Conservation (phyloP, 2,329 filamentous ascomycete genomes). For the Leptographium wingfieldii region DNA sequence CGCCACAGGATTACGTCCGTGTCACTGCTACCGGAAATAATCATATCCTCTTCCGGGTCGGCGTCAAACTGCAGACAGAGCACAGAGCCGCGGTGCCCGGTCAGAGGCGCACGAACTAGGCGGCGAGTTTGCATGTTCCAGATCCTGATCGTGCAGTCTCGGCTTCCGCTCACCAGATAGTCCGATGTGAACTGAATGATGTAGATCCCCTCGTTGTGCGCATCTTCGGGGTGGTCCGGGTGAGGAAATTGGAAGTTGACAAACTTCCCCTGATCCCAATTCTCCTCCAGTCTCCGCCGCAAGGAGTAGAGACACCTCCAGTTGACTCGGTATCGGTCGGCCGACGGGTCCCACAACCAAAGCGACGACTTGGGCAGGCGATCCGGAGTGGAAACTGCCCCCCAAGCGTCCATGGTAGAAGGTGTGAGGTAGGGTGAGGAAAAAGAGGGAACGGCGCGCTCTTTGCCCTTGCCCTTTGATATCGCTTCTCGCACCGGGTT, state of each 20-base stretch:
- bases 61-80: slow-evolving; percentile 93
- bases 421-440: slow-evolving; percentile 1
- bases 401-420: neutral
- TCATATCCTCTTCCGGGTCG: slow-evolving; percentile 71
- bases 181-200: slow-evolving; percentile 79
- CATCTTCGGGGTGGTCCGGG: slow-evolving; percentile 65
- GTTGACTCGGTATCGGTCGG: slow-evolving; percentile 54
- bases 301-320: slow-evolving; percentile 93
- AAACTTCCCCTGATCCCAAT: slow-evolving; percentile 77
- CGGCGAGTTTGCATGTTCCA: slow-evolving; percentile 81
- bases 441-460: slow-evolving; percentile 17
- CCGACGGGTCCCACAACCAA: slow-evolving; percentile 37
- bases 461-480: slow-evolving; percentile 22
- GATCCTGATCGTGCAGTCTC: slow-evolving; percentile 75
- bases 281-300: slow-evolving; percentile 70
- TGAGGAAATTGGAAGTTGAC: slow-evolving; percentile 86
- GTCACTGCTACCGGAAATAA: slow-evolving; percentile 94
- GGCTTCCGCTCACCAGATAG: slow-evolving; percentile 84
- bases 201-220: slow-evolving; percentile 88
- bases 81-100: slow-evolving; percentile 74
- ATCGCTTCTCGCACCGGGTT: no score
- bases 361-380: slow-evolving; percentile 30
- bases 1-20: slow-evolving; percentile 82
- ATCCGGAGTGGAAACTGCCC: neutral
- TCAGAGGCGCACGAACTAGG: slow-evolving; percentile 59